Evolutionary conservation across 2,329 filamentous ascomycete species (phyloP).

Genomic region (Coccinonectria pachysandricola): DNA sequence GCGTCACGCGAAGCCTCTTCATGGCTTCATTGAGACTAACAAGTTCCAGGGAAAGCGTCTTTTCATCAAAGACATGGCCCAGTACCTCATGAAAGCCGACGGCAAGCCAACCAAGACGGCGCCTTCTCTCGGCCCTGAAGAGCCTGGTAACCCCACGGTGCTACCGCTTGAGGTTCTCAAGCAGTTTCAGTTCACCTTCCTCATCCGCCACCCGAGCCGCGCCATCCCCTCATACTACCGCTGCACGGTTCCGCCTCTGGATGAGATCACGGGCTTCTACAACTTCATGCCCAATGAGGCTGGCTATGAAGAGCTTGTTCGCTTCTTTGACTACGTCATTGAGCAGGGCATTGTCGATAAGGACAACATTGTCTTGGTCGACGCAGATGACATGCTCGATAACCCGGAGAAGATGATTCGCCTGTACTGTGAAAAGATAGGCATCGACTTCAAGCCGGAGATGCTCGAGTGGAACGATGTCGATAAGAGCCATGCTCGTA

Average conservation of each 20-base stretch:
- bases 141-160: constrained; percentile 74
- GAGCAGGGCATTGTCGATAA: constrained; percentile 61
- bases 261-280: constrained; percentile 72
- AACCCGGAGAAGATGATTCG: constrained; percentile 65
- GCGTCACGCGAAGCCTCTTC: too few relatives aligned
- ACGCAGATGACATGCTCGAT: constrained; percentile 90
- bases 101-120: constrained; percentile 59
- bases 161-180: constrained; percentile 64
- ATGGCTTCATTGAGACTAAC: constrained; percentile 18
- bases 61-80: constrained; percentile 97
- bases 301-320: constrained; percentile 80
- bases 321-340: constrained; percentile 76
- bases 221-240: constrained; percentile 91
- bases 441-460: constrained; percentile 59
- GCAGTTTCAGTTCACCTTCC: constrained; percentile 87
- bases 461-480: constrained; percentile 83
- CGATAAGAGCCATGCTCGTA: constrained; percentile 60
- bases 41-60: constrained; percentile 66
- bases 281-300: constrained; percentile 82
- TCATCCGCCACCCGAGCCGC: constrained; percentile 89
- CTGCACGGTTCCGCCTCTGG: constrained; percentile 82
- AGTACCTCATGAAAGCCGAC: constrained; percentile 77
- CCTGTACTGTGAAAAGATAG: constrained; percentile 73
- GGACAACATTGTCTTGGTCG: constrained; percentile 69
- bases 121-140: constrained; percentile 60